Evolutionary conservation across 2,329 filamentous ascomycete species (phyloP), one percentile per base, ranked within the genome.

Genomic region (Exserohilum turcica): DNA sequence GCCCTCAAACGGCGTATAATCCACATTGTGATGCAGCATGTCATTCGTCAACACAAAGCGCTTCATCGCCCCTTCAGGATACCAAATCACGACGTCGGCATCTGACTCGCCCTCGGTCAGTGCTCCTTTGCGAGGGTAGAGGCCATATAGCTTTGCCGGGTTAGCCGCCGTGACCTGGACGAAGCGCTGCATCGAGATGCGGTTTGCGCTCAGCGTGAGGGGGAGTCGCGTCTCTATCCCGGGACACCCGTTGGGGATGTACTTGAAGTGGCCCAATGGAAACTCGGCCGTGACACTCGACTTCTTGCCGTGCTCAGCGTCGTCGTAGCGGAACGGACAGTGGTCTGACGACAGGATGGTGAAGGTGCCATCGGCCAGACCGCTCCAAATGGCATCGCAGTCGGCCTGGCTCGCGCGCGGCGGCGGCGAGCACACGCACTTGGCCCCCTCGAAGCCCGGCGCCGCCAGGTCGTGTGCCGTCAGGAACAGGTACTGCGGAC

Each of bases 1-100:
- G 0, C 84, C 84, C 65, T 87, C 84, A 60, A 82, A 87, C 0
- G 84, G 84, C 7, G 84, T 86, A 62, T 87, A 86, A 62, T 87
- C 84, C 2, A 85, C 80, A 54, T 83, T 78, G 64, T 87, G 84
- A 67, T 87, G 84, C 57, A 87, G 66, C 71, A 81, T 80, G 6
- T 74, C 73, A 60, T 86, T 85, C 35, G 71, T 80, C 50, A 84
- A 54, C 18, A 62, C 68, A 56, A 83, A 78, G 10, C 74, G 68
- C 15, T 79, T 65, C 60, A 79, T 59, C 47, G 65, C 70, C 2
- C 71, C 75, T 9, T 78, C 71, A 0, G 64, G 59, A 47, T 66
- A 67, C 64, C 83, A 86, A 16, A 85, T 78, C 9, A 80, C 80
- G 31, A 86, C 66, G 67, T 86, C 83, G 1, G 83, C 83, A 67